Base-by-base conservation (phyloP, 768 basidiomycete genomes). In the Lentinus tigrinus region DNA sequence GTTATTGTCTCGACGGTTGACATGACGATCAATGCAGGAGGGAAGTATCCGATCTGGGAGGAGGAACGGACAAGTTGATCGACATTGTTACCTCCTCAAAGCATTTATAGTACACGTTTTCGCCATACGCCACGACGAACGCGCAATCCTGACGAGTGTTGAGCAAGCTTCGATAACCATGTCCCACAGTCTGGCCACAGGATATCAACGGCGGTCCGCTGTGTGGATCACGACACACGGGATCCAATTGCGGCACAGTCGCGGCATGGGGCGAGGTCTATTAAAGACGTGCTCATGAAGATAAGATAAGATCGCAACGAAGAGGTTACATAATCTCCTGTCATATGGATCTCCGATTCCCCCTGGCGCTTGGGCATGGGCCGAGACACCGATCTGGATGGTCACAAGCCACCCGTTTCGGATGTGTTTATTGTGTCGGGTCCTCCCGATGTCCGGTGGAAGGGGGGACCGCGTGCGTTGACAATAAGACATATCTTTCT, bases 1-100 rank as follows among this genome's bases (percentile, higher is more conserved):
- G 63, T 64, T 21, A 66, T 66, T 61, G 66, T 67, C 52, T 67
- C 58, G 56, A 66, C 61, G 26, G 69, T 61, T 28, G 68, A 63
- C 66, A 67, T 68, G 55, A 56, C 34, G 46, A 56, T 63, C 54
- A 39, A 37, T 24, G 40, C 31, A n/a, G 37, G 52, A 49, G 48
- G 46, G 27, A 47, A 16, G 40, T 53, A 44, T 31, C 60, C 52
- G 51, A 42, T 24, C 44, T 47, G 42, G 42, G 51, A 43, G 54
- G 55, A 47, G 51, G 43, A 38, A 40, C 47, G 56, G 36, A 31
- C 26, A 49, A 39, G 47, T 37, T n/a, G n/a, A n/a, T n/a, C 39
- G 23, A 42, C 23, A 27, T n/a, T 5, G 28, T 13, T 40, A 17
- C 52, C 42, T 14, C 52, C 34, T 47, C 42, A 11, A 31, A 49